Conservation (phyloP, 2,329 filamentous ascomycete genomes). For the Trichophyton verrucosum region DNA sequence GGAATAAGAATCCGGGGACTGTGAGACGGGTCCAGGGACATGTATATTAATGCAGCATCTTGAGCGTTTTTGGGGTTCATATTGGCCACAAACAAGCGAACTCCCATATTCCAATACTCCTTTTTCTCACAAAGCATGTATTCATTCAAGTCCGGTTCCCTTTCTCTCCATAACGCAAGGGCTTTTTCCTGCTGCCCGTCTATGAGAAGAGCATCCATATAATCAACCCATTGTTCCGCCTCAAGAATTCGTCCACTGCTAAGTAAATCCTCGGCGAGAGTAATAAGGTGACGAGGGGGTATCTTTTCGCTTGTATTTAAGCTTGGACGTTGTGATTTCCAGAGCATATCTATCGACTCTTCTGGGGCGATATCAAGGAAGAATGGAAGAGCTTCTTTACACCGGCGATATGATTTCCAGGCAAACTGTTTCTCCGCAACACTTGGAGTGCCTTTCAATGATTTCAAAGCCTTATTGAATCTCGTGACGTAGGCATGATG, state of each 20-base stretch:
- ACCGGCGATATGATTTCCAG: conserved; percentile 41
- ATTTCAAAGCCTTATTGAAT: conserved; percentile 29
- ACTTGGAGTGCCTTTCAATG: conserved; percentile 19
- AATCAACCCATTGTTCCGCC: conserved; percentile 49
- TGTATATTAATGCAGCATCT: conserved; percentile 35
- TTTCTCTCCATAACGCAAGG: conserved; percentile 51
- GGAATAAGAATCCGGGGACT: conserved; percentile 40
- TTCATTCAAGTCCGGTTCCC: conserved; percentile 41
- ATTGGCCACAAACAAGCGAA: conserved; percentile 38
- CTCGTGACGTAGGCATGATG: conserved; percentile 28
- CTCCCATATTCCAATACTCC: conserved; percentile 38
- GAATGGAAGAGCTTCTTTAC: conserved; percentile 34
- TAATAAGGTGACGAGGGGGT: conserved; percentile 41
- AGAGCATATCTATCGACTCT: conserved; percentile 53
- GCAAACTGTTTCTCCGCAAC: conserved; percentile 27
- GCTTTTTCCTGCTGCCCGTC: conserved; percentile 49
- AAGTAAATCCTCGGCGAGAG: conserved; percentile 54
- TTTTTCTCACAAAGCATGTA: conserved; percentile 26
- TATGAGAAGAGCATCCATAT: conserved; percentile 56
- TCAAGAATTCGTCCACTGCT: conserved; percentile 45
- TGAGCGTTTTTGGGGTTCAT: conserved; percentile 38
- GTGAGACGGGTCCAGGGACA: conserved; percentile 23
- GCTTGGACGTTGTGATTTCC: conserved; percentile 42
- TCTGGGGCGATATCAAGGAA: conserved; percentile 46
- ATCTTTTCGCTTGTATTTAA: conserved; percentile 23